Conservation (phyloP, 106 monocot species). For the Triglochin maritima region DNA sequence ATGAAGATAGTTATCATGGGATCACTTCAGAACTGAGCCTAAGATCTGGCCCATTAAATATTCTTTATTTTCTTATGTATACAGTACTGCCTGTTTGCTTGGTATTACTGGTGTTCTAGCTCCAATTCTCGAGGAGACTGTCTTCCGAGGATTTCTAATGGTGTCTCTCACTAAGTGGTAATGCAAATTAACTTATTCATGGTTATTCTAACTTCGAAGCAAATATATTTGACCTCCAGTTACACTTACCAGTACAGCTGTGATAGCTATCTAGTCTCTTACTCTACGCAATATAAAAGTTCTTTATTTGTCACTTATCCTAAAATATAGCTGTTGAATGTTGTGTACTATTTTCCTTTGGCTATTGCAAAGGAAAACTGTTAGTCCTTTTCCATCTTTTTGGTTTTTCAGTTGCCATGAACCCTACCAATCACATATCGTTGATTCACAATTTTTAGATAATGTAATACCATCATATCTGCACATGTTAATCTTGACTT, state of each 20-base stretch:
- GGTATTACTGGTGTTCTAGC: slow-evolving; percentile 83
- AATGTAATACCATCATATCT: too few species aligned
- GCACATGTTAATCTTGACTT: too few species aligned
- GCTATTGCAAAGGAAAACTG: too few species aligned
- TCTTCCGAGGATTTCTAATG: slow-evolving; percentile 93
- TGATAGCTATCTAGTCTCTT: too few species aligned
- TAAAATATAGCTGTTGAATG: too few species aligned
- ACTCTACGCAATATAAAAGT: too few species aligned
- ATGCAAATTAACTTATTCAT: background rate
- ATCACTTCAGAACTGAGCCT: background rate
- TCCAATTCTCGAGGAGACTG: slow-evolving; percentile 87
- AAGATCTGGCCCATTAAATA: background rate
- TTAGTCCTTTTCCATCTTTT: too few species aligned
- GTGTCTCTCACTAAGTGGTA: slow-evolving; percentile 89
- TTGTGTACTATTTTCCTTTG: too few species aligned
- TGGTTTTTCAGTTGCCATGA: too few species aligned
- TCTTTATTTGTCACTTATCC: too few species aligned
- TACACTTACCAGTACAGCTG: background rate
- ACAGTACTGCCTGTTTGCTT: slow-evolving; percentile 71
- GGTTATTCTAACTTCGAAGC: background rate
- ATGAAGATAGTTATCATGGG: background rate
- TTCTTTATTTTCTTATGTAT: slow-evolving; percentile 2
- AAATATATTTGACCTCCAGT: background rate
- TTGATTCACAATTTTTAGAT: too few species aligned
- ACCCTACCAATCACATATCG: too few species aligned